phyloP scores from a whole-genome alignment of 768 basidiomycete genomes.

The Holtermanniella nyarrowii region DNA sequence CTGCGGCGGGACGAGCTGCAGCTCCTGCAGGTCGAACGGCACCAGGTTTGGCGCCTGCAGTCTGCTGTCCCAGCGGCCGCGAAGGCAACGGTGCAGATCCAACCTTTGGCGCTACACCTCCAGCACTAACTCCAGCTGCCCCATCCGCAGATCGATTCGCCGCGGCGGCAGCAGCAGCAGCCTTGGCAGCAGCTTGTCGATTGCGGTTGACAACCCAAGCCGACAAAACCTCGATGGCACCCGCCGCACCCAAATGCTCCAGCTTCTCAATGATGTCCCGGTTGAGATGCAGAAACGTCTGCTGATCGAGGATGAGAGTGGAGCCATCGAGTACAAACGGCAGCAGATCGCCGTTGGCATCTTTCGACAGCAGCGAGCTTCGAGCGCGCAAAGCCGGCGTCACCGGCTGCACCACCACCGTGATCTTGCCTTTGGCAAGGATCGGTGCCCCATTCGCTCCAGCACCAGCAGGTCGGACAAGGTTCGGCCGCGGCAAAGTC shows the following conservation, averaged over 20 bases:
- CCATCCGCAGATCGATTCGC: not conserved
- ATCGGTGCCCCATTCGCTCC: not conserved
- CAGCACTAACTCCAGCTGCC: not conserved
- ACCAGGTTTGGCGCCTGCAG: not conserved
- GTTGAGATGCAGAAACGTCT: slow-evolving; percentile 29
- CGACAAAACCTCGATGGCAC: slow-evolving; percentile 28
- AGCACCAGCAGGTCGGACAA: not conserved
- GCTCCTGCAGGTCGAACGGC: not conserved
- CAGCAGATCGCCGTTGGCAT: slow-evolving; percentile 23
- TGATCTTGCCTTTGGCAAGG: slow-evolving; percentile 23
- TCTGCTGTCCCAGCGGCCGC: not conserved
- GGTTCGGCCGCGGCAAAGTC: not conserved
- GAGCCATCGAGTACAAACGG: slow-evolving; percentile 31
- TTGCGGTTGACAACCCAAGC: slow-evolving; percentile 34
- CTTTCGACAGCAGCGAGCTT: slow-evolving; percentile 18
- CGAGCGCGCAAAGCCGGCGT: slow-evolving; percentile 26
- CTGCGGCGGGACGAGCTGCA: not conserved
- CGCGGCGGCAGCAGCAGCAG: slow-evolving; percentile 9
- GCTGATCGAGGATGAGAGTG: slow-evolving; percentile 22
- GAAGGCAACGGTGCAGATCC: not conserved
- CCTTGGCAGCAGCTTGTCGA: slow-evolving; percentile 18
- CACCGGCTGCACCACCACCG: slow-evolving; percentile 24
- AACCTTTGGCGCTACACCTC: not conserved
- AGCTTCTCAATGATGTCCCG: slow-evolving; percentile 26
- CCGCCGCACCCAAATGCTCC: slow-evolving; percentile 21